Evolutionary conservation across 129 eudicot species (phyloP), one percentile per base, ranked within the genome.

Genomic region (Saussurea involucrata): DNA sequence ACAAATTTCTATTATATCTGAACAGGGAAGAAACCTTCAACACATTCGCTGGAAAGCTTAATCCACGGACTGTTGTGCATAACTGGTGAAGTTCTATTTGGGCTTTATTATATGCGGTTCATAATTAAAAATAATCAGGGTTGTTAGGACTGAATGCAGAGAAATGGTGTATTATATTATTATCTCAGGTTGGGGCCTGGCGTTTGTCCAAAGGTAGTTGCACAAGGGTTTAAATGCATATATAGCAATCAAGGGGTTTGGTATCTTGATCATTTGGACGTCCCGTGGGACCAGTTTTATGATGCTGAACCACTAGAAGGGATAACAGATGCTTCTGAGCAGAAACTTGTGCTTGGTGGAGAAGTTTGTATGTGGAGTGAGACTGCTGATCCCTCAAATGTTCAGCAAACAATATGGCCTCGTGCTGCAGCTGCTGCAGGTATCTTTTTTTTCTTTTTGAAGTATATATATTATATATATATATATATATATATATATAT

Each of bases 371-470:
- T 95, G 99, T 95, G 97, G 99, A 91, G 92, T 65, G 99, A 95
- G 82, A 87, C 81, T 25, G 97, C 89, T 12, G 99, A 95, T 81
- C 81, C 99, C 80, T 95, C 99, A 37, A 78, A 92, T 77, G 97
- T 92, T 80, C 96, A 85, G 73, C 90, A 85, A 63, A 90, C 97
- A 7, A 95, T 95, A 81, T 92, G 97, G 97, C 97, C 97, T 44
- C 90, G 97, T 72, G 99, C 99, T 75, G 97, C 98, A n/a, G 96
- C 98, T 24, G 97, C 96, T 69, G 99, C 99, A 88, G 99, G 99
- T 95, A 89, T 66, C 60, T 69, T 42, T 49, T 49, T n/a, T n/a
- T 46, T 49, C 21, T 49, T 49, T 53, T 53, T 5, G 20, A 17
- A 15, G 20, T 49, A 49, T 53, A 17, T 49, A 40, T 40, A 4